Evolutionary conservation across 495 filamentous ascomycete species (phyloP), one percentile per base, ranked within the genome.

Genomic region (Bathelium albidoporum): DNA sequence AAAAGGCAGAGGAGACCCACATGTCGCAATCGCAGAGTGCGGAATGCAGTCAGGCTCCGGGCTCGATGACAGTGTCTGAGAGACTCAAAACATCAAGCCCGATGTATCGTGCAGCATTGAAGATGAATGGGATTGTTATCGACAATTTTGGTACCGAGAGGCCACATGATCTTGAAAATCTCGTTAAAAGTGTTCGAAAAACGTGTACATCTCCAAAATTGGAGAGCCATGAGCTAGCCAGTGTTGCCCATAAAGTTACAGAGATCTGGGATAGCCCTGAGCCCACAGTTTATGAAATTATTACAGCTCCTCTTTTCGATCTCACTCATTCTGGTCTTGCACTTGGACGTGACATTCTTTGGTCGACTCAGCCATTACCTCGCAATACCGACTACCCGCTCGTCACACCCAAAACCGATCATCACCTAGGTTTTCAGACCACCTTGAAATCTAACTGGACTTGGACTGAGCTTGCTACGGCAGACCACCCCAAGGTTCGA

Each of bases 211-310:
- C 43, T 49, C 43, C 43, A 49, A 14, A 18, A 49, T 18, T 49
- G 43, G 43, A 18, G n/a, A 20, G 20, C 9, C 9, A 49, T 18
- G 43, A 49, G 43, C 3, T 20, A 49, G 43, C 18, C 43, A 49
- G 43, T n/a, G n/a, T 49, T 49, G 20, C 9, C 3, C 43, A 18
- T 18, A 49, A 49, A 18, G n/a, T 49, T 3, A 3, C n/a, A 20
- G 43, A 49, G 43, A 49, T 49, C n/a, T 49, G 43, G 43, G 43
- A 49, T 49, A 49, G 43, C 43, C 43, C 43, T 49, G 43, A 49
- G 4, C 43, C 43, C n/a, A 20, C 43, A 18, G 43, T 49, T 18
- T 49, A 7, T 3, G 43, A 49, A 3, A 49, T 49, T 18, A 49
- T 49, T 18, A 49, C 43, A 49, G 43, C 43, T 49, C 43, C 43